Conservation (phyloP, 2,329 filamentous ascomycete genomes). For the Penicillium occitanis region DNA sequence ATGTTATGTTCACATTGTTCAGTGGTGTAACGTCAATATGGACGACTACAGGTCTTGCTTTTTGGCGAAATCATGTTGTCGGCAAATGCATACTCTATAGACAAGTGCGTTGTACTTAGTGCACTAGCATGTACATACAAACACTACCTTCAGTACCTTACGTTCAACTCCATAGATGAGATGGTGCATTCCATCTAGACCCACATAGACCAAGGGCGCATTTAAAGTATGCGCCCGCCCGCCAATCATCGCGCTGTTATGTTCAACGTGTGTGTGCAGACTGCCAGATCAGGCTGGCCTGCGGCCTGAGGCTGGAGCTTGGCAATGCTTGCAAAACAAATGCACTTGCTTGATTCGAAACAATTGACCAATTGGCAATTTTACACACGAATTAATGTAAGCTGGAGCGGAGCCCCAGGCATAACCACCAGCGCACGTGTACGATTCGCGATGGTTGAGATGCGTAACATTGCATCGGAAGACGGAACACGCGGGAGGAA, state of each 20-base stretch:
- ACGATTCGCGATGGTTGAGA: slow-evolving; percentile 1
- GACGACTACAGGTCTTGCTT: too few species aligned
- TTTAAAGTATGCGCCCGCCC: slow-evolving; percentile 4
- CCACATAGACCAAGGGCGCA: not conserved
- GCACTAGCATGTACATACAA: too few species aligned
- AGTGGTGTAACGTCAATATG: not conserved
- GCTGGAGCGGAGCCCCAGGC: not conserved
- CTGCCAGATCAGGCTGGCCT: not conserved
- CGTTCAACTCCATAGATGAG: too few species aligned
- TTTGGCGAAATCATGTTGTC: not conserved
- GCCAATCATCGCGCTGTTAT: not conserved
- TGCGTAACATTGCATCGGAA: not conserved
- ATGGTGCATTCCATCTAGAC: too few species aligned
- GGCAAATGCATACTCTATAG: not conserved
- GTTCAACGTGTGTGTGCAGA: not conserved
- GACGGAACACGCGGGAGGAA: not conserved
- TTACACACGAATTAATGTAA: not conserved
- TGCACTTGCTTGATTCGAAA: not conserved
- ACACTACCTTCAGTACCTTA: too few species aligned
- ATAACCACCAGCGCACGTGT: slow-evolving; percentile 4
- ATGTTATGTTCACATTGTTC: not conserved
- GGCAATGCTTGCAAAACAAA: not conserved
- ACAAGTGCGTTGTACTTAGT: too few species aligned
- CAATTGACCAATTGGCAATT: not conserved
- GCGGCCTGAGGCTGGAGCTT: not conserved